Percentiles rank a stretch among this genome's conserved stretches.
phyloP scores from a whole-genome alignment of 129 eudicot species.

The Arctium lappa region DNA sequence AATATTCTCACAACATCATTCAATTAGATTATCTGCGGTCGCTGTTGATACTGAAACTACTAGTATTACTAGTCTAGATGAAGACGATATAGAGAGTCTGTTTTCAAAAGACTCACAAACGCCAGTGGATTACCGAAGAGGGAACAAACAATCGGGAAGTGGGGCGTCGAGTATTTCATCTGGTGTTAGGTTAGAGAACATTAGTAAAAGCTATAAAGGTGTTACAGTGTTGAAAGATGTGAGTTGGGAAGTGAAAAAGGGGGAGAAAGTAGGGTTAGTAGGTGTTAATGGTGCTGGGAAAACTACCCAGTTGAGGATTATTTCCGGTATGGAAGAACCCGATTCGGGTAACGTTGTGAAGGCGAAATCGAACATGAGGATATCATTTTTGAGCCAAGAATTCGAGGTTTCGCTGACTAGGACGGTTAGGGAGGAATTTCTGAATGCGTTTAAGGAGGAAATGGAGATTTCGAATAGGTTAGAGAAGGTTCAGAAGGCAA shows the following conservation, averaged over 20 bases:
- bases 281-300: slow-evolving; percentile 99
- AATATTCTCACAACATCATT: slow-evolving; percentile 1
- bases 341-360: slow-evolving; percentile 88
- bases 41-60: slow-evolving; percentile 52
- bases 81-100: slow-evolving; percentile 68
- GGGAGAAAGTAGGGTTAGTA: slow-evolving; percentile 92
- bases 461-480: slow-evolving; percentile 77
- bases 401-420: slow-evolving; percentile 79
- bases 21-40: slow-evolving; percentile 55
- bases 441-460: slow-evolving; percentile 89
- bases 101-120: slow-evolving; percentile 46
- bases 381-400: slow-evolving; percentile 89
- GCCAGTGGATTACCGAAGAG: slow-evolving; percentile 29
- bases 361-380: slow-evolving; percentile 83
- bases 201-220: slow-evolving; percentile 81
- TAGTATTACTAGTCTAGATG: slow-evolving; percentile 9
- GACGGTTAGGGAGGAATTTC: slow-evolving; percentile 90
- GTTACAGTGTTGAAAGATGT: slow-evolving; percentile 86
- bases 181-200: slow-evolving; percentile 85
- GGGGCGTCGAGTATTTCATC: slow-evolving; percentile 93
- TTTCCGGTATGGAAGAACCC: slow-evolving; percentile 80
- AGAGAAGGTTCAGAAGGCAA: slow-evolving; percentile 95
- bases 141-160: slow-evolving; percentile 32
- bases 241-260: slow-evolving; percentile 92
- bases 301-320: slow-evolving; percentile 91